Conservation (phyloP, 1,139 yeast genomes). For the Arxiozyma heterogenica region DNA sequence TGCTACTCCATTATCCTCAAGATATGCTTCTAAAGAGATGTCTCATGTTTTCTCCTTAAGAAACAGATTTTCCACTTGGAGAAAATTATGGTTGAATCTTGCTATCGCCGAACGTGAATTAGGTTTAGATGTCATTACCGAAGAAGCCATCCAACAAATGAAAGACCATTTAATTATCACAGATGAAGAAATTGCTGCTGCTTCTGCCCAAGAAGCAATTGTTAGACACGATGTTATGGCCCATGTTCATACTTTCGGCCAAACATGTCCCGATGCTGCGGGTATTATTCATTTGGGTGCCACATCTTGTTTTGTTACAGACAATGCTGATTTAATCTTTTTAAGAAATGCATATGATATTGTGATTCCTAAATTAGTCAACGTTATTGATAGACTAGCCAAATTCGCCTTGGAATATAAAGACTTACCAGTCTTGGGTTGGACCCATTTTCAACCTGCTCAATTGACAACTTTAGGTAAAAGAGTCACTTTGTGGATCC, state of each 20-base stretch:
- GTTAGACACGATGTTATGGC: conserved; percentile 99
- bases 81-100: conserved; percentile 90
- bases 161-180: conserved; percentile 66
- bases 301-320: conserved; percentile 95
- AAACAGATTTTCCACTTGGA: conserved; percentile 96
- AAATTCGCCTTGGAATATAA: conserved; percentile 85
- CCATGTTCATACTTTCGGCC: conserved; percentile 92
- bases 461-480: conserved; percentile 98
- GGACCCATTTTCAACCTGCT: conserved; percentile 99
- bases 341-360: conserved; percentile 91
- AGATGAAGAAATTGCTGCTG: conserved; percentile 84
- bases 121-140: conserved; percentile 75
- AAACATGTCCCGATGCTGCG: conserved; percentile 89
- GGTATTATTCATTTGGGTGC: conserved; percentile 98
- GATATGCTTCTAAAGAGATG: conserved; percentile 98
- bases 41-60: conserved; percentile 82
- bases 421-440: conserved; percentile 94
- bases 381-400: conserved; percentile 83
- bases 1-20: conserved; percentile 85
- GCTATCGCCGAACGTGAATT: conserved; percentile 94
- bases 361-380: conserved; percentile 87
- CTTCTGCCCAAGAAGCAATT: conserved; percentile 89
- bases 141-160: conserved; percentile 88
- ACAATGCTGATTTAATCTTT: conserved; percentile 94
- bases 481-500: conserved; percentile 96